These are phyloP conservation scores for Aureobasidium leucospermi DNA, from an alignment of 2,329 filamentous ascomycete genomes.

Conservation along the genomic window DNA sequence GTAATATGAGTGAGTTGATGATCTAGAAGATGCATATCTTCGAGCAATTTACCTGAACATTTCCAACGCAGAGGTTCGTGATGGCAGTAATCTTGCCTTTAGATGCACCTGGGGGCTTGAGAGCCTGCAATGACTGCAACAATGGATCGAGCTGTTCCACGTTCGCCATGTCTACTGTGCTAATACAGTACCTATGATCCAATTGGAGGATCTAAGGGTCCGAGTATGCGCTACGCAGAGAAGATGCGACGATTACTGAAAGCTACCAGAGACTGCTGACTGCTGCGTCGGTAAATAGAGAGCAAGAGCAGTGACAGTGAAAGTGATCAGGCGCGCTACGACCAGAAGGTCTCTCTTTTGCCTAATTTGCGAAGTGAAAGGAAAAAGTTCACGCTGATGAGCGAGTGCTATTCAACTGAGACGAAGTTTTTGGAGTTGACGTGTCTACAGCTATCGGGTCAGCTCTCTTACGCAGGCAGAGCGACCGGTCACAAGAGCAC, in stretches of 20 bases:
- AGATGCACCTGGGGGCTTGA: conserved; percentile 91
- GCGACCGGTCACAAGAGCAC: conserved; percentile 13
- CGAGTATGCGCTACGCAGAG: conserved; percentile 2
- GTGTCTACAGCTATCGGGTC: conserved; percentile 14
- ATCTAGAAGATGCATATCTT: neutral
- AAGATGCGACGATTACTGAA: conserved; percentile 2
- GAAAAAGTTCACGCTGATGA: neutral
- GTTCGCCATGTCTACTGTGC: conserved; percentile 19
- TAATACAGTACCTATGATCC: conserved; percentile 15
- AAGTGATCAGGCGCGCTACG: conserved; percentile 2
- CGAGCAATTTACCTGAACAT: conserved; percentile 66
- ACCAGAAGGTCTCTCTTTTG: neutral
- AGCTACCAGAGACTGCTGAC: conserved; percentile 6
- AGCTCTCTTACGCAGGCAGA: conserved; percentile 11
- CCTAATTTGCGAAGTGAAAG: neutral
- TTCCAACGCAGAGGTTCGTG: conserved; percentile 78
- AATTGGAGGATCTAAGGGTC: conserved; percentile 7
- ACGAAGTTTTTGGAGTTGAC: conserved; percentile 11
- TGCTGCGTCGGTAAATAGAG: neutral
- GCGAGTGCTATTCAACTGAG: conserved; percentile 11
- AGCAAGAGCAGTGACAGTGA: neutral
- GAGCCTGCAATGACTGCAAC: conserved; percentile 81
- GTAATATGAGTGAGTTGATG: conserved; percentile 18
- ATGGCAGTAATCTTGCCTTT: conserved; percentile 84
- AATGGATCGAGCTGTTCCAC: conserved; percentile 86